Conservation (phyloP, 148 eudicot species). For the Euryodendron excelsum region DNA sequence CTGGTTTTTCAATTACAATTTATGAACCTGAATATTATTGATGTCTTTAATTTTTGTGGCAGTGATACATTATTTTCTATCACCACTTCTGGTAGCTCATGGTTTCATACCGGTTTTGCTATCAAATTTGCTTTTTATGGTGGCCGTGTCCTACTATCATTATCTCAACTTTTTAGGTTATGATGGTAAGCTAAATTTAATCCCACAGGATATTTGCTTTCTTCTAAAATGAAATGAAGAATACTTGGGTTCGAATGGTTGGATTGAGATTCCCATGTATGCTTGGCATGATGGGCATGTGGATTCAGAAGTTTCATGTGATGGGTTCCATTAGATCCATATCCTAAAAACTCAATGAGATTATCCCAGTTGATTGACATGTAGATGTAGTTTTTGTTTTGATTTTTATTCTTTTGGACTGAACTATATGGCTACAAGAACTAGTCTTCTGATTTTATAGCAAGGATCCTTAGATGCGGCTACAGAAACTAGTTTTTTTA, state of each 20-base stretch:
- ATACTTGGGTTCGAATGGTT: neutral
- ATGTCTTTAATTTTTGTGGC: constrained; percentile 29
- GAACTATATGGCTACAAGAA: neutral
- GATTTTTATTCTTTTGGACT: too few relatives aligned
- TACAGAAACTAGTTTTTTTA: too few relatives aligned
- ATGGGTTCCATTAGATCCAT: neutral
- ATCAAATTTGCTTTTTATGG: constrained; percentile 91
- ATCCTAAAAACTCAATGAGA: neutral
- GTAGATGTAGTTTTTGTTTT: too few relatives aligned
- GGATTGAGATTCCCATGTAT: neutral
- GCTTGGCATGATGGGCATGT: neutral
- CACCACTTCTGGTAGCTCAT: constrained; percentile 91
- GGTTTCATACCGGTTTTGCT: constrained; percentile 87
- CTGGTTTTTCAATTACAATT: neutral
- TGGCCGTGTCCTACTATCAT: constrained; percentile 83
- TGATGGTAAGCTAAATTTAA: constrained; percentile 63
- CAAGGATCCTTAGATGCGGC: neutral
- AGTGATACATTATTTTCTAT: constrained; percentile 89
- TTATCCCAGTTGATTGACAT: too few relatives aligned
- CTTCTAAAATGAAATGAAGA: neutral
- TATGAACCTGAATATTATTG: constrained; percentile 6
- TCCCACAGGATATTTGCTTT: neutral
- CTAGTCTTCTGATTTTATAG: neutral
- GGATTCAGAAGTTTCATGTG: neutral
- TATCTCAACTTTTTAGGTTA: constrained; percentile 90